Evolutionary conservation across 768 basidiomycete genomes (phyloP).

Genomic region (Trametes coccinea): DNA sequence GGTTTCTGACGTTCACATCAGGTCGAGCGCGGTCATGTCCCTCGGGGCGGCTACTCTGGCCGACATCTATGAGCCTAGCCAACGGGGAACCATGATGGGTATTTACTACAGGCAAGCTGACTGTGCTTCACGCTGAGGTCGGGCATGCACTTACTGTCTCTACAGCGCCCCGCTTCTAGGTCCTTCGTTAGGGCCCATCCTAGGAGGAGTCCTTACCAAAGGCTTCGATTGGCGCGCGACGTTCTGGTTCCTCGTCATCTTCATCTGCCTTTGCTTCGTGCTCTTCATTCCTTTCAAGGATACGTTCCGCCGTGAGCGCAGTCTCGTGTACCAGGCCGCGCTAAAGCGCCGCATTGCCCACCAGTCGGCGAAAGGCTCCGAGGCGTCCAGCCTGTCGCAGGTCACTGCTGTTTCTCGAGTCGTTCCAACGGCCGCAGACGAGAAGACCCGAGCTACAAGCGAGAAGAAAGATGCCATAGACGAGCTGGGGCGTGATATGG

Average conservation of each 20-base stretch:
- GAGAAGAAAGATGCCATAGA: slow-evolving; percentile 1
- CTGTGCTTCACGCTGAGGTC: background rate
- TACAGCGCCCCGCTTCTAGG: slow-evolving; percentile 73
- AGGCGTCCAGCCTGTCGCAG: slow-evolving; percentile 29
- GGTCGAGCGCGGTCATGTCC: slow-evolving; percentile 64
- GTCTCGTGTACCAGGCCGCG: slow-evolving; percentile 72
- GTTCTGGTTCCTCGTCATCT: slow-evolving; percentile 79
- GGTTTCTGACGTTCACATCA: slow-evolving; percentile 24
- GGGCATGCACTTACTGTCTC: background rate
- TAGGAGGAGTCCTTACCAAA: slow-evolving; percentile 69
- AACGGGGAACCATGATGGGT: slow-evolving; percentile 79
- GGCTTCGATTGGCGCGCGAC: slow-evolving; percentile 75
- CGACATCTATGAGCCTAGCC: slow-evolving; percentile 73
- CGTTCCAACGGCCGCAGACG: background rate
- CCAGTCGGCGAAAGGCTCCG: slow-evolving; percentile 25
- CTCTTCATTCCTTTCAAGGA: slow-evolving; percentile 75
- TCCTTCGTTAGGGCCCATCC: slow-evolving; percentile 63
- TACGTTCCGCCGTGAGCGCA: slow-evolving; percentile 82
- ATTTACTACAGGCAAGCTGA: slow-evolving; percentile 54
- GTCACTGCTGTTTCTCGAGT: slow-evolving; percentile 20
- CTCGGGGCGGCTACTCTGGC: slow-evolving; percentile 80
- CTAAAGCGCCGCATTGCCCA: slow-evolving; percentile 42
- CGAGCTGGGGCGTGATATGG: slow-evolving; percentile 14
- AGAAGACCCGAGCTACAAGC: background rate
- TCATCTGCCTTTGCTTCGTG: slow-evolving; percentile 53